phyloP scores from a whole-genome alignment of 2,329 filamentous ascomycete genomes.

The Geosmithia flava region DNA sequence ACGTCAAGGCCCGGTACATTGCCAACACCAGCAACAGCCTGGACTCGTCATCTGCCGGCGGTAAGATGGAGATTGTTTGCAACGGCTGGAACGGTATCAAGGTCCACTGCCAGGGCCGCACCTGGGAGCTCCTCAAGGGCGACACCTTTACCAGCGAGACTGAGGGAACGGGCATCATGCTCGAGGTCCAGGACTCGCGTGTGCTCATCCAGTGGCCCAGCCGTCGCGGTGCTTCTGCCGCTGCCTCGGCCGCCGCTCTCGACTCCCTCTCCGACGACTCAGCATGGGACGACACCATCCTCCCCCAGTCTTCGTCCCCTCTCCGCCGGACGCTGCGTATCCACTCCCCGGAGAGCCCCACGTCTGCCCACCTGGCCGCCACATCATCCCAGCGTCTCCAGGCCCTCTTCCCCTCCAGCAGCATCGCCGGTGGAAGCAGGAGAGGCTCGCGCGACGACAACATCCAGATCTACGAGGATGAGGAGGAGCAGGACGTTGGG shows the following conservation, averaged over 20 bases:
- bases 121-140: slow-evolving; percentile 76
- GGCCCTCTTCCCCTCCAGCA: slow-evolving; percentile 23
- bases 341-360: slow-evolving; percentile 63
- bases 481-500: slow-evolving; percentile 32
- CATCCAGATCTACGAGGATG: slow-evolving; percentile 65
- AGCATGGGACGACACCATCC: slow-evolving; percentile 54
- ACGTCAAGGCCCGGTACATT: slow-evolving; percentile 79
- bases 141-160: slow-evolving; percentile 87
- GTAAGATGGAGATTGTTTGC: slow-evolving; percentile 75
- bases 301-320: slow-evolving; percentile 35
- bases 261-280: slow-evolving; percentile 53
- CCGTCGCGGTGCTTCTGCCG: slow-evolving; percentile 13
- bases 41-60: slow-evolving; percentile 39
- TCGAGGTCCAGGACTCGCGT: slow-evolving; percentile 87
- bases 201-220: slow-evolving; percentile 83
- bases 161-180: slow-evolving; percentile 78
- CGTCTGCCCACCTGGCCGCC: slow-evolving; percentile 26
- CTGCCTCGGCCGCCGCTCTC: slow-evolving; percentile 14
- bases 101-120: slow-evolving; percentile 79
- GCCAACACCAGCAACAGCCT: slow-evolving; percentile 48
- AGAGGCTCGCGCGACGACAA: slow-evolving; percentile 21
- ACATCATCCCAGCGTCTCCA: slow-evolving; percentile 29
- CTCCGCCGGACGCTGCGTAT: slow-evolving; percentile 45
- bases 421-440: background rate
- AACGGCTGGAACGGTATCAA: slow-evolving; percentile 93